Conservation (phyloP, 192 early-diverging fungal species). For the Fimicolochytrium jonesii region DNA sequence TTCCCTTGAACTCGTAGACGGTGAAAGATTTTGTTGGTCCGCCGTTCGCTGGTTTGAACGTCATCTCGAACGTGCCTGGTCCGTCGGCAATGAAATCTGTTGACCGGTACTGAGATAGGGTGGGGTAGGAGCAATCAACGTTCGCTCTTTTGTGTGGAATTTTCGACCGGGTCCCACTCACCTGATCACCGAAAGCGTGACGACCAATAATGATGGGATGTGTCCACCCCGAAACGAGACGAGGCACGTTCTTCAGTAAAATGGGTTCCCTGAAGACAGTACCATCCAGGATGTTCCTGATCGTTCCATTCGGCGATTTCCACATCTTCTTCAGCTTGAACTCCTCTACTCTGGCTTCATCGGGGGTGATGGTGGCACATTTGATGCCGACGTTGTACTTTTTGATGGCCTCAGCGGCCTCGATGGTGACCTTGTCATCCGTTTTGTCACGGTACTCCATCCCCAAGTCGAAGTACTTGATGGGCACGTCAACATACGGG, state of each 20-base stretch:
- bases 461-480: slow-evolving; percentile 96
- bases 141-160: neutral
- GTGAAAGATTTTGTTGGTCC: slow-evolving; percentile 57
- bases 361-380: slow-evolving; percentile 98
- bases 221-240: slow-evolving; percentile 90
- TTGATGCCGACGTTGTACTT: slow-evolving; percentile 98
- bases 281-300: slow-evolving; percentile 93
- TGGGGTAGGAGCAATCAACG: neutral
- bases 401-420: slow-evolving; percentile 93
- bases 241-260: slow-evolving; percentile 84
- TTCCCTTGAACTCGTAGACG: slow-evolving; percentile 80
- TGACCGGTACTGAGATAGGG: slow-evolving; percentile 71
- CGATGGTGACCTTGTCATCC: slow-evolving; percentile 90
- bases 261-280: slow-evolving; percentile 99
- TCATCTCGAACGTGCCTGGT: slow-evolving; percentile 86
- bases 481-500: slow-evolving; percentile 82
- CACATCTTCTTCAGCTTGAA: slow-evolving; percentile 98
- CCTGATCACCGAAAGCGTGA: slow-evolving; percentile 96
- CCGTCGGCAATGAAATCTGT: slow-evolving; percentile 92
- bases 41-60: slow-evolving; percentile 84
- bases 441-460: slow-evolving; percentile 91
- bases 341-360: slow-evolving; percentile 89
- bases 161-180: slow-evolving; percentile 16
- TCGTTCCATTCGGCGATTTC: slow-evolving; percentile 96
- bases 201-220: slow-evolving; percentile 94